Evolutionary conservation across 768 basidiomycete species (phyloP), one percentile per base, ranked within the genome.

Genomic region (Auricularia heimuer): DNA sequence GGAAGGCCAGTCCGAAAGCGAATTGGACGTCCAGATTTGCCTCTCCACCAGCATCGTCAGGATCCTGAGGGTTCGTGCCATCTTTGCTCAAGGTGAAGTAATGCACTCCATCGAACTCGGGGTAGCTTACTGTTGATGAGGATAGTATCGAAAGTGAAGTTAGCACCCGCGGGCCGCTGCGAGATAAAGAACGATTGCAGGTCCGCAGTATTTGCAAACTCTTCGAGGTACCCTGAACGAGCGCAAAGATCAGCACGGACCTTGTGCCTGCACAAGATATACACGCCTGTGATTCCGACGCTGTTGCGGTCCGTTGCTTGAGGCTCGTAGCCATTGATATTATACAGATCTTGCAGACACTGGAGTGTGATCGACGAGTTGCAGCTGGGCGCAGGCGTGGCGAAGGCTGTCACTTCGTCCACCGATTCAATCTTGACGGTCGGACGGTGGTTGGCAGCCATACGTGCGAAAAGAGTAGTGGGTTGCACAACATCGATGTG

Each of bases 1-100:
- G 88, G 70, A 80, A 81, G 3, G 85, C 78, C 34, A 90, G 64
- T 21, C 88, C 89, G 65, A 82, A 85, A 1, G 82, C 85, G 72
- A 84, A 87, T 42, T 68, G 67, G 1, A 64, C 64, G 54, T 68
- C 67, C 34, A 90, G 74, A 67, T 86, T 80, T 3, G 88, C 89
- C 71, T 92, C 90, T 3, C 65, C 69, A 1, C 88, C 87, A 16
- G 88, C 83, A 14, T 76, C 73, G 0, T 73, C 73, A n/a, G 75
- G 54, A 60, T 68, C 82, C 70, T 91, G 88, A 65, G 80, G 78
- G 69, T 90, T 88, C 65, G 75, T 45, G 2, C 87, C 88, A 61
- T 82, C 89, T 88, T 29, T 29, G 29, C 29, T 29, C 29, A 29
- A 29, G 29, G 29, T 29, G 29, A 29, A 29, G 2, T 29, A 29